Percentiles rank a stretch among this genome's conserved stretches.
These are phyloP conservation scores for Phytopythium helicoides DNA, from an alignment of 352 stramenopile genomes.

Conservation along the genomic window DNA sequence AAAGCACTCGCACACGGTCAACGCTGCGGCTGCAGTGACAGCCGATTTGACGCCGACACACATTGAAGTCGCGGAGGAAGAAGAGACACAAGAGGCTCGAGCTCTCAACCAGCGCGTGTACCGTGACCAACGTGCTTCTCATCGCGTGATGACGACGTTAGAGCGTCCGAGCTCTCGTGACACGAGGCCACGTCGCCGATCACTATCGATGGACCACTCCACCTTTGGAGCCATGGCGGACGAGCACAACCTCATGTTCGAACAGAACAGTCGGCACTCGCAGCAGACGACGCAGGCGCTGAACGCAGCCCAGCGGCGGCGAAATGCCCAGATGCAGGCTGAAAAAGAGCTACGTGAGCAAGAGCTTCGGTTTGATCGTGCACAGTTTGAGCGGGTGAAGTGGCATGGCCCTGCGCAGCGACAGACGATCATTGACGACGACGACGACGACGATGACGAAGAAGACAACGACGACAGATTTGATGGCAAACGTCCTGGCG, in stretches of 20 bases:
- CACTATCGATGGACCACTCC: slow-evolving; percentile 6
- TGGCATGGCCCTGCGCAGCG: slow-evolving; percentile 4
- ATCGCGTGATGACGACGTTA: neutral
- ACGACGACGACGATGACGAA: no score
- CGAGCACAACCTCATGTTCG: neutral
- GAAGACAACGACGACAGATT: slow-evolving; percentile 3
- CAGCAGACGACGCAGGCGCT: no score
- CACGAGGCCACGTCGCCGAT: slow-evolving; percentile 18
- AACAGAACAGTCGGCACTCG: neutral
- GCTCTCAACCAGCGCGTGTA: slow-evolving; percentile 11
- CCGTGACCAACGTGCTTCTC: slow-evolving; percentile 4
- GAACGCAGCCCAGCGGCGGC: no score
- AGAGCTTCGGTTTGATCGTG: slow-evolving; percentile 3
- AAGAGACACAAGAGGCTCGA: slow-evolving; percentile 21
- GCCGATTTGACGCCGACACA: slow-evolving; percentile 3
- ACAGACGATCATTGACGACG: slow-evolving; percentile 5
- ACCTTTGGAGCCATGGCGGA: slow-evolving; percentile 4
- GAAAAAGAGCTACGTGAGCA: no score
- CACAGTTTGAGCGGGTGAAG: slow-evolving; percentile 5
- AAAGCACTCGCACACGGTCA: slow-evolving; percentile 49
- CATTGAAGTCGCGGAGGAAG: slow-evolving; percentile 11
- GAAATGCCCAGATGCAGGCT: no score
- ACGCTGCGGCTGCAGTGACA: slow-evolving; percentile 16
- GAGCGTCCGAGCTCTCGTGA: slow-evolving; percentile 21
- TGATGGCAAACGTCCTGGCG: slow-evolving; percentile 21